Evolutionary conservation across 257 asterid species (phyloP).

Genomic region (Primulina huaijiensis): DNA sequence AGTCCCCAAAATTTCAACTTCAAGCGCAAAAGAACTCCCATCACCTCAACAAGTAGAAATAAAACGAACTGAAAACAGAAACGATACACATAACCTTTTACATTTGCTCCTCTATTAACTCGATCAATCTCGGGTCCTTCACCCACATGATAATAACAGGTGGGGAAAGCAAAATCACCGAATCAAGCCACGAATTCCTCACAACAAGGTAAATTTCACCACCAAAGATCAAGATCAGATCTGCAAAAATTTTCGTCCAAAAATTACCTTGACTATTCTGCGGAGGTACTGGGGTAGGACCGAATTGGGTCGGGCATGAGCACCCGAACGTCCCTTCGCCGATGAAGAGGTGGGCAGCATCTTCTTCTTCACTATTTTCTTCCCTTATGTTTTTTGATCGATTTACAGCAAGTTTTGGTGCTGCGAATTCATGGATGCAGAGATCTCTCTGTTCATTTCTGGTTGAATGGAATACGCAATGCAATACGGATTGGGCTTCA

Average conservation of each 20-base stretch:
- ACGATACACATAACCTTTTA: slow-evolving; percentile 3
- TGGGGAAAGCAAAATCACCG: background rate
- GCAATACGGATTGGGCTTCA: background rate
- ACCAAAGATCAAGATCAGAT: slow-evolving; percentile 37
- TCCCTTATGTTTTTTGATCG: slow-evolving; percentile 17
- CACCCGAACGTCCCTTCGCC: slow-evolving; percentile 61
- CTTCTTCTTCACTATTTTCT: slow-evolving; percentile 30
- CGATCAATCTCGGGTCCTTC: background rate
- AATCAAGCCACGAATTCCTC: slow-evolving; percentile 19
- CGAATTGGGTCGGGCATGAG: slow-evolving; percentile 63
- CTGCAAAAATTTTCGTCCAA: slow-evolving; percentile 17
- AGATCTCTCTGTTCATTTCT: background rate
- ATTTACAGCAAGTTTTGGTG: slow-evolving; percentile 10
- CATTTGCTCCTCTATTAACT: slow-evolving; percentile 13
- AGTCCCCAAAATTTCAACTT: background rate
- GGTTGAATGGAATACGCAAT: background rate
- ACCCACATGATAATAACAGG: background rate
- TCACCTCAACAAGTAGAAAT: background rate
- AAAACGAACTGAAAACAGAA: slow-evolving; percentile 18
- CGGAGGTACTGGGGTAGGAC: slow-evolving; percentile 85
- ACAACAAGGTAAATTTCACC: slow-evolving; percentile 12
- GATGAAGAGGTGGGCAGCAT: slow-evolving; percentile 85
- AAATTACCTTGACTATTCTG: slow-evolving; percentile 78
- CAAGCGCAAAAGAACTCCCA: slow-evolving; percentile 10
- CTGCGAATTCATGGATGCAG: background rate